A percentile compares a stretch with the other conserved stretches of the same genome.
Evolutionary conservation across 371 early-diverging fungal species (phyloP).

Genomic region (Apophysomyces variabilis): DNA sequence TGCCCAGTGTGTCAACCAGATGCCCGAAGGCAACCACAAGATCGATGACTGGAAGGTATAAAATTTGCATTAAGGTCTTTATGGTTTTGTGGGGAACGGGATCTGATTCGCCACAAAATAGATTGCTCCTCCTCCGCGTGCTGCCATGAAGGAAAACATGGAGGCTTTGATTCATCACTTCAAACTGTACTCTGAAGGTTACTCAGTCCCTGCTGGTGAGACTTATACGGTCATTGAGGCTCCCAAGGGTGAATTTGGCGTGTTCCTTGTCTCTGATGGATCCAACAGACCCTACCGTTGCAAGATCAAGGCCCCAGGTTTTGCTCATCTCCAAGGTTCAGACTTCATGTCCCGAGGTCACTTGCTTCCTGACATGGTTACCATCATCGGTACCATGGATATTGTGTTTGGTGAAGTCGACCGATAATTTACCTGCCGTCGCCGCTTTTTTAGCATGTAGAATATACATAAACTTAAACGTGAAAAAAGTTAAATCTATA

Average conservation of each 20-base stretch:
- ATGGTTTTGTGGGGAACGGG: neutral
- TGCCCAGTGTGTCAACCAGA: conserved; percentile 91
- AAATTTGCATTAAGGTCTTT: neutral
- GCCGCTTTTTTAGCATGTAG: neutral
- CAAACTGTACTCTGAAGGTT: conserved; percentile 97
- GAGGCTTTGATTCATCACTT: conserved; percentile 98
- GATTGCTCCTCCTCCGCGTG: conserved; percentile 94
- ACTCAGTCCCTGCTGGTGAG: conserved; percentile 93
- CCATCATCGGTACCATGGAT: conserved; percentile 92
- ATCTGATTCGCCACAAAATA: neutral
- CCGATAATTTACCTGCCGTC: conserved; percentile 50
- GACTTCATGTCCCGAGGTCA: conserved; percentile 91
- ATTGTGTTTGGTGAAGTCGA: conserved; percentile 96
- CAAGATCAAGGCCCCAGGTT: conserved; percentile 97
- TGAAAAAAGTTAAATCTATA: neutral
- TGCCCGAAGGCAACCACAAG: conserved; percentile 93
- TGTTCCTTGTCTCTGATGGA: conserved; percentile 88
- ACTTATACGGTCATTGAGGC: conserved; percentile 98
- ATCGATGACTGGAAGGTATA: conserved; percentile 93
- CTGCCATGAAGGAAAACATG: conserved; percentile 98
- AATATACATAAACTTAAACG: neutral
- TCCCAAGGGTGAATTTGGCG: conserved; percentile 98
- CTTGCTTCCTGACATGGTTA: conserved; percentile 94
- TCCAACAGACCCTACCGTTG: conserved; percentile 96
- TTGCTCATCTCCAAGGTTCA: conserved; percentile 90